Evolutionary conservation across 768 basidiomycete species (phyloP).

Genomic region (Leccinellum rugosiceps): DNA sequence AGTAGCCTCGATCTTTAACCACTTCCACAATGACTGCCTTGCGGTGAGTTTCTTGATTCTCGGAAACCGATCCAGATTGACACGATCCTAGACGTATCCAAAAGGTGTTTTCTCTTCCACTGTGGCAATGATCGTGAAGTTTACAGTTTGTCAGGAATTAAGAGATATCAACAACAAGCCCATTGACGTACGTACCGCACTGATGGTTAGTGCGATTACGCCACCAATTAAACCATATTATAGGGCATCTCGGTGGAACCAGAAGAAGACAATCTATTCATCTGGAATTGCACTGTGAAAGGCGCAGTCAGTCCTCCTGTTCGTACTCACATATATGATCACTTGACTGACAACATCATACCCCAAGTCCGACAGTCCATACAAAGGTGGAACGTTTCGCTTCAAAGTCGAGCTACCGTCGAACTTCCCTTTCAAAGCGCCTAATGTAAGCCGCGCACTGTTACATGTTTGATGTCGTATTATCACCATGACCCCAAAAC

Average conservation of each 20-base stretch:
- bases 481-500: constrained; percentile 21
- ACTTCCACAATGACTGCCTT: constrained; percentile 36
- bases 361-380: constrained; percentile 69
- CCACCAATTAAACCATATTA: constrained; percentile 7
- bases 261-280: constrained; percentile 67
- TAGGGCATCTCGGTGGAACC: constrained; percentile 64
- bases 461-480: constrained; percentile 5
- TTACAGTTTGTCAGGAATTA: constrained; percentile 53
- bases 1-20: constrained; percentile 1
- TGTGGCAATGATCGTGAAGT: constrained; percentile 3
- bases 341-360: constrained; percentile 2
- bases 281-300: constrained; percentile 77
- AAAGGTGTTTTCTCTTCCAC: constrained; percentile 44
- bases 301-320: constrained; percentile 52
- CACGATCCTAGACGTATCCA: constrained; percentile 59
- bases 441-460: constrained; percentile 46
- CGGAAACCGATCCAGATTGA: constrained; percentile 17
- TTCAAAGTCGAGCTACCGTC: constrained; percentile 70
- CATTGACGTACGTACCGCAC: constrained; percentile 48
- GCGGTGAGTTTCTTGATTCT: constrained; percentile 27
- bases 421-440: constrained; percentile 88
- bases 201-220: constrained; percentile 9
- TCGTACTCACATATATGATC: neutral
- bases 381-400: constrained; percentile 77
- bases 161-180: constrained; percentile 58